These are phyloP conservation scores for Boletus subcaerulescens DNA, from an alignment of 768 basidiomycete species.

Conservation along the genomic window DNA sequence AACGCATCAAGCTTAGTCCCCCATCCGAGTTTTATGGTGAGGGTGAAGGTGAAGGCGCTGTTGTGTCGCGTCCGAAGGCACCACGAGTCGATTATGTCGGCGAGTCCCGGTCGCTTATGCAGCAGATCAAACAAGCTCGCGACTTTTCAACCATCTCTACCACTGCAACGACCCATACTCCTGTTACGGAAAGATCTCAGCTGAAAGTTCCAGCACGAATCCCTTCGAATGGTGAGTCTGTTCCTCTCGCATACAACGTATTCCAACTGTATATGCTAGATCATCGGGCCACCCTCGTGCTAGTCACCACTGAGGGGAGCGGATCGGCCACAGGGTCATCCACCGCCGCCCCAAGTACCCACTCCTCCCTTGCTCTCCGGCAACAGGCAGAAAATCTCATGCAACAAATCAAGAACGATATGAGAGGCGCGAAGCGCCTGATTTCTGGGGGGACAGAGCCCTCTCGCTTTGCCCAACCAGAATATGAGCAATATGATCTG, in stretches of 20 bases:
- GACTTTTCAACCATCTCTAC: slow-evolving; percentile 78
- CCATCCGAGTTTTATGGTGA: slow-evolving; percentile 55
- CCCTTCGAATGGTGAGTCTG: slow-evolving; percentile 15
- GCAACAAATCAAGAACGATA: slow-evolving; percentile 81
- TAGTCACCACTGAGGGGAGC: slow-evolving; percentile 16
- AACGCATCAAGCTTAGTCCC: slow-evolving; percentile 78
- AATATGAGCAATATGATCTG: slow-evolving; percentile 13
- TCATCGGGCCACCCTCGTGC: slow-evolving; percentile 9
- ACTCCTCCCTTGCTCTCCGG: slow-evolving; percentile 68
- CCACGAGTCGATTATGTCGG: slow-evolving; percentile 69
- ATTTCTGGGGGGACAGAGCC: slow-evolving; percentile 66
- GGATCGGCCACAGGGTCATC: slow-evolving; percentile 25
- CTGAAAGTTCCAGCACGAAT: background rate
- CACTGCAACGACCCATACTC: slow-evolving; percentile 41
- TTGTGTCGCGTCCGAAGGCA: slow-evolving; percentile 47
- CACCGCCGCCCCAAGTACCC: slow-evolving; percentile 35
- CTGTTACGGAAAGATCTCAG: slow-evolving; percentile 13
- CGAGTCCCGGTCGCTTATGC: slow-evolving; percentile 75
- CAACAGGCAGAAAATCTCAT: slow-evolving; percentile 77
- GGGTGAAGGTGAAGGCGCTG: slow-evolving; percentile 44
- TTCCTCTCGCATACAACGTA: background rate
- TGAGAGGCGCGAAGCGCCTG: slow-evolving; percentile 64
- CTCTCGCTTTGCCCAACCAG: slow-evolving; percentile 37
- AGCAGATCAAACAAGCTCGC: slow-evolving; percentile 72
- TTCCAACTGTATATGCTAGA: slow-evolving; percentile 11